phyloP scores from a whole-genome alignment of 257 asterid species.

The Penstemon eatonii region DNA sequence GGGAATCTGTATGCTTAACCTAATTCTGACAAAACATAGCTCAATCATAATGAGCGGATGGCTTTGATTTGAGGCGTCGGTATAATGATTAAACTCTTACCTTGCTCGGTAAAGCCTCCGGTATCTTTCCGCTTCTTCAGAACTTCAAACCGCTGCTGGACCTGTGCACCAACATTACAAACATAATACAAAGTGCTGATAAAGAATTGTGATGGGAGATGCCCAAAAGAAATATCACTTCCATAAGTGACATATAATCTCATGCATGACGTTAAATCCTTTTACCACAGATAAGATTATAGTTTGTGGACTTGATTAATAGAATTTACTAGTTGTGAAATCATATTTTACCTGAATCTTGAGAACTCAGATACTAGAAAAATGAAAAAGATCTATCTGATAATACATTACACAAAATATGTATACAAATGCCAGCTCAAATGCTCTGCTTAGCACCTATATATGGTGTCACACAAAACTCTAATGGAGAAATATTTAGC shows the following conservation, averaged over 20 bases:
- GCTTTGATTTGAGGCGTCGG: slow-evolving; percentile 10
- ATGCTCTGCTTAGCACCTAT: background rate
- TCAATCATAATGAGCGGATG: background rate
- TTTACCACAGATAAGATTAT: slow-evolving; percentile 1
- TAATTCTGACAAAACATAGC: slow-evolving; percentile 10
- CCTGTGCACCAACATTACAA: slow-evolving; percentile 47
- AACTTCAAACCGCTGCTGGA: slow-evolving; percentile 83
- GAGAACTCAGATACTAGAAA: background rate
- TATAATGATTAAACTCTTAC: slow-evolving; percentile 37
- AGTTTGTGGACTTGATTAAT: background rate
- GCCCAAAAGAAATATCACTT: background rate
- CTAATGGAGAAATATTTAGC: background rate
- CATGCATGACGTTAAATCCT: slow-evolving; percentile 14
- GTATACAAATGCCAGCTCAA: background rate
- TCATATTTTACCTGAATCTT: background rate
- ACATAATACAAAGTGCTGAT: background rate
- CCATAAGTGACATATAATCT: background rate
- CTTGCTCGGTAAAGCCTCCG: slow-evolving; percentile 82
- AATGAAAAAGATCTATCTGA: background rate
- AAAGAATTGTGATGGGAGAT: background rate
- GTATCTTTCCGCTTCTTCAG: slow-evolving; percentile 92
- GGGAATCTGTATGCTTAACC: background rate
- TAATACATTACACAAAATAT: background rate
- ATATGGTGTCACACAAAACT: background rate
- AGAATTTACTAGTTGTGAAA: background rate